Percentiles rank a stretch among this genome's conserved stretches.
phyloP scores from a whole-genome alignment of 108 stramenopile species.

The Nitzschia putrida region DNA sequence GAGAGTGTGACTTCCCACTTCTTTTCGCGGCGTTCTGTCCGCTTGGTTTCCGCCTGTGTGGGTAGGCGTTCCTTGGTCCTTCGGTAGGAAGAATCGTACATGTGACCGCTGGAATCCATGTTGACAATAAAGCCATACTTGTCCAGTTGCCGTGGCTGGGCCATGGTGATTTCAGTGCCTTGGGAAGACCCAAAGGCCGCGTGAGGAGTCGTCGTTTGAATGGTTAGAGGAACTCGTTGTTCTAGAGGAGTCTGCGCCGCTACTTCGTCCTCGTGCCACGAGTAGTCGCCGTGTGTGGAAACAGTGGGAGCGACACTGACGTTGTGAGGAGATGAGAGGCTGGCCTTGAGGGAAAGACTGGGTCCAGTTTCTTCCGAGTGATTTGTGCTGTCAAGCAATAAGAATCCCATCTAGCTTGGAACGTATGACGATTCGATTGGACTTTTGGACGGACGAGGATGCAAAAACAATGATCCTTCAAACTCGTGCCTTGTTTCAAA shows the following conservation, averaged over 20 bases:
- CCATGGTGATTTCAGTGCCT: constrained; percentile 24
- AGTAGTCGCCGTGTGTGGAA: constrained; percentile 1
- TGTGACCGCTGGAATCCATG: constrained; percentile 42
- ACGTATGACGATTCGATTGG: too few species aligned
- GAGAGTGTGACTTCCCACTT: constrained; percentile 60
- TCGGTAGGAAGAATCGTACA: constrained; percentile 15
- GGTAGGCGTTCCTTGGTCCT: neutral
- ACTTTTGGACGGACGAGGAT: too few species aligned
- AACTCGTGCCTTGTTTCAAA: too few species aligned
- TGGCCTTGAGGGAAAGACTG: neutral
- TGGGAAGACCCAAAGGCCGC: constrained; percentile 6
- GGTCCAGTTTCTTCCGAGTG: too few species aligned
- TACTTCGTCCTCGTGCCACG: constrained; percentile 7
- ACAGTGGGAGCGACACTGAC: neutral
- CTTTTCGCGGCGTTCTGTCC: constrained; percentile 36
- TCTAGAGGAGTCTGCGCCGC: neutral
- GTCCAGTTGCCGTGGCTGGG: constrained; percentile 39
- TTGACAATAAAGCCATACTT: constrained; percentile 65
- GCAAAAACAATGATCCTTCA: too few species aligned
- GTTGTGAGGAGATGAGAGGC: neutral
- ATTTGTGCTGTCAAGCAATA: too few species aligned
- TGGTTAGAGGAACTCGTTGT: neutral
- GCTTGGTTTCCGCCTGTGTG: constrained; percentile 30
- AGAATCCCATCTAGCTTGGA: too few species aligned
- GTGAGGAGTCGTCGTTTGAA: neutral